Percentiles rank a stretch among this genome's conserved stretches.
These are phyloP conservation scores for Kwoniella sp. DNA, from an alignment of 768 basidiomycete species.

Conservation along the genomic window DNA sequence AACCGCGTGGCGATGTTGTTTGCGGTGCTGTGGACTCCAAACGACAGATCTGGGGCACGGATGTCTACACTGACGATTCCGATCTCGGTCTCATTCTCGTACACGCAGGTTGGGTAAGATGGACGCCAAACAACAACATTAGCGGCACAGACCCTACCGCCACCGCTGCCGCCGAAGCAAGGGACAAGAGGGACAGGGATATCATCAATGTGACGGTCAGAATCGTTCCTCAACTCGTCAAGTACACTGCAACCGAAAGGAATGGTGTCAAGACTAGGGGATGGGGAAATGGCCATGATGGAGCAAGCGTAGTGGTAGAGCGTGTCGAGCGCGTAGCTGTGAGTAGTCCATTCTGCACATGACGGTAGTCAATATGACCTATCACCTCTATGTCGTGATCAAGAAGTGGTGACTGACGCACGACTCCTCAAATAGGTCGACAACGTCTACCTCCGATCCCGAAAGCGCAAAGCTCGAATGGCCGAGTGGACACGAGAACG, in stretches of 20 bases:
- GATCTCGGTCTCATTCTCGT: conserved; percentile 56
- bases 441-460: conserved; percentile 13
- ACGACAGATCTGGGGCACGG: conserved; percentile 58
- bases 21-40: conserved; percentile 17
- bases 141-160: neutral
- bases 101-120: conserved; percentile 58
- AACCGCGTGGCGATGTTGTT: conserved; percentile 5
- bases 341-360: neutral
- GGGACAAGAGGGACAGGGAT: conserved; percentile 18
- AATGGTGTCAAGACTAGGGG: conserved; percentile 55
- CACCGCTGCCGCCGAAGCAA: neutral
- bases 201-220: conserved; percentile 52
- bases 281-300: conserved; percentile 61
- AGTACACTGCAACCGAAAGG: conserved; percentile 55
- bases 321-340: conserved; percentile 52
- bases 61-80: conserved; percentile 60
- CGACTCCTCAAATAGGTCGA: conserved; percentile 14
- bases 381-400: no score
- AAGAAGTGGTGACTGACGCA: no score
- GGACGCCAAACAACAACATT: conserved; percentile 11
- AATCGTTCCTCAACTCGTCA: conserved; percentile 55
- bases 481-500: conserved; percentile 21
- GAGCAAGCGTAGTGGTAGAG: conserved; percentile 57
- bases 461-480: conserved; percentile 17
- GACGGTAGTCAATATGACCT: neutral